Conservation (phyloP, 202 grass and related monocot genomes). For the Eragrostis tef region DNA sequence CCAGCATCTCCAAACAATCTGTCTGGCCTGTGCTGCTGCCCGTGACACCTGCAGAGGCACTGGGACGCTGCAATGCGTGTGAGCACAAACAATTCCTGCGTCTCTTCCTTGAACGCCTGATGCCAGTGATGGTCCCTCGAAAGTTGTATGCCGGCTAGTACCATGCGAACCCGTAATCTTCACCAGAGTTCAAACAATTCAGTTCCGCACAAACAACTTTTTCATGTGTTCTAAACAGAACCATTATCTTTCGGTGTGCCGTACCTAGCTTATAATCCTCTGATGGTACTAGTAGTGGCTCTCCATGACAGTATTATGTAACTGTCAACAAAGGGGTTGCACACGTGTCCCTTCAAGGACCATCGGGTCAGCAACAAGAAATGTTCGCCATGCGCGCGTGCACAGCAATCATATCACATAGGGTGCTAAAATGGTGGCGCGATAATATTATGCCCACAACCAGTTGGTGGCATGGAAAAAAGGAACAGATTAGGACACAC, state of each 20-base stretch:
- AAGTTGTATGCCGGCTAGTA: neutral
- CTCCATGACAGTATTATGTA: neutral
- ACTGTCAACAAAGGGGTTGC: neutral
- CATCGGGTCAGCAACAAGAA: conserved; percentile 11
- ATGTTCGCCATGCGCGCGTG: neutral
- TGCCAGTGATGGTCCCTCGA: neutral
- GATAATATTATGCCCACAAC: neutral
- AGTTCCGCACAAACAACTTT: no score
- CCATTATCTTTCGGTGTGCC: no score
- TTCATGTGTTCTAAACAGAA: no score
- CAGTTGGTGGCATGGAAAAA: conserved; percentile 20
- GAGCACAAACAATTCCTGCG: neutral
- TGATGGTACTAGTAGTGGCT: no score
- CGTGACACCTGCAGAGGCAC: neutral
- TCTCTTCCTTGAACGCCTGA: neutral
- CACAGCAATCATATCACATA: neutral
- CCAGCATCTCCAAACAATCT: neutral
- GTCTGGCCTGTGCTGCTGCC: neutral
- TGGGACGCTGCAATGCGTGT: neutral
- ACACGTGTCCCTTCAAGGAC: conserved; percentile 25
- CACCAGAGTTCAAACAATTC: no score
- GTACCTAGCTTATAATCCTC: no score
- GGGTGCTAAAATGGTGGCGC: neutral
- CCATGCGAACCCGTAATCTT: no score
- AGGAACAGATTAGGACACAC: conserved; percentile 7